Conservation (phyloP, 345 rosid genomes). For the Camelina hispida region DNA sequence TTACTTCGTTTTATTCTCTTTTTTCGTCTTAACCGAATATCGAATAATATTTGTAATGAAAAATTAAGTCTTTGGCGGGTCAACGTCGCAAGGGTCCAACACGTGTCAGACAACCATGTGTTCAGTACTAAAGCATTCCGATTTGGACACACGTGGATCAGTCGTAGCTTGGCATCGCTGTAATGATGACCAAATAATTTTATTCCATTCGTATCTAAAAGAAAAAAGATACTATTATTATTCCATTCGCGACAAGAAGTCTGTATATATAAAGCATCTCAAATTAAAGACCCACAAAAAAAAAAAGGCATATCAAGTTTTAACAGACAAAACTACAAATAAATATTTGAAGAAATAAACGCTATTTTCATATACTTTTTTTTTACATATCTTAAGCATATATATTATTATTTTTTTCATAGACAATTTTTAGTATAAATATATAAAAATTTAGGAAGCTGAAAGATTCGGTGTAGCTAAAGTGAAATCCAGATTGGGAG, state of each 20-base stretch:
- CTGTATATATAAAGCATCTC: slow-evolving; percentile 13
- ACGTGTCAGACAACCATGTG: slow-evolving; percentile 41
- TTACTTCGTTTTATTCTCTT: slow-evolving; percentile 27
- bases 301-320: slow-evolving; percentile 1
- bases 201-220: background rate
- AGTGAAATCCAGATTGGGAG: slow-evolving; percentile 46
- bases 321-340: slow-evolving; percentile 14
- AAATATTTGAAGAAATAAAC: background rate
- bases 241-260: slow-evolving; percentile 30
- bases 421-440: background rate
- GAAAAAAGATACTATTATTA: background rate
- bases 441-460: slow-evolving; percentile 19
- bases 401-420: background rate
- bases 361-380: background rate
- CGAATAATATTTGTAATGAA: slow-evolving; percentile 1
- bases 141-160: slow-evolving; percentile 27
- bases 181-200: slow-evolving; percentile 49
- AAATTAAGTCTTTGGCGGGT: slow-evolving; percentile 18
- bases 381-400: slow-evolving; percentile 4
- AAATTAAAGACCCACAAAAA: no score
- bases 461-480: slow-evolving; percentile 41
- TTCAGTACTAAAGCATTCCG: slow-evolving; percentile 7
- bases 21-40: slow-evolving; percentile 20
- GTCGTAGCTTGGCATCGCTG: slow-evolving; percentile 27
- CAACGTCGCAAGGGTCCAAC: slow-evolving; percentile 34